Percentiles rank a stretch among this genome's conserved stretches.
Evolutionary conservation across 768 basidiomycete genomes (phyloP).

Genomic region (Sistotremastrum suecicum): DNA sequence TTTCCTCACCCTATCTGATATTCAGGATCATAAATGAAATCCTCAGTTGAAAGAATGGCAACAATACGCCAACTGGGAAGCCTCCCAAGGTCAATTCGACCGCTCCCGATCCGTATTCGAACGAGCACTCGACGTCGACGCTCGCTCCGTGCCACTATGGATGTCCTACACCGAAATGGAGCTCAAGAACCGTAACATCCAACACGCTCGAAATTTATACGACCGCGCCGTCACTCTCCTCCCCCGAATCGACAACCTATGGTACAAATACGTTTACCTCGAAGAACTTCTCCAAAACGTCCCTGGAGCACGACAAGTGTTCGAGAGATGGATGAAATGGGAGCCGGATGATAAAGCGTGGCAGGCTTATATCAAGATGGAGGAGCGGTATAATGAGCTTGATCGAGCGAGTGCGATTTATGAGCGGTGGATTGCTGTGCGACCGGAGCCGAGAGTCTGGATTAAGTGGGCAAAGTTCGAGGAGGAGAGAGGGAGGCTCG

Average conservation of each 20-base stretch:
- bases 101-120: slow-evolving; percentile 93
- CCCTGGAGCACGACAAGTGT: slow-evolving; percentile 91
- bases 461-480: slow-evolving; percentile 54
- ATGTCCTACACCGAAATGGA: slow-evolving; percentile 94
- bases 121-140: slow-evolving; percentile 91
- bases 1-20: not conserved
- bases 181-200: slow-evolving; percentile 92
- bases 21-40: slow-evolving; percentile 15
- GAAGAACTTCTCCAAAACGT: slow-evolving; percentile 96
- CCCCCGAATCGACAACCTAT: slow-evolving; percentile 90
- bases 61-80: slow-evolving; percentile 82
- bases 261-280: slow-evolving; percentile 99
- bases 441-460: slow-evolving; percentile 51
- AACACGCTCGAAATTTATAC: slow-evolving; percentile 92
- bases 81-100: slow-evolving; percentile 92
- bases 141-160: slow-evolving; percentile 85
- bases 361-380: slow-evolving; percentile 99
- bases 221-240: slow-evolving; percentile 95
- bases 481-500: slow-evolving; percentile 43
- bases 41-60: slow-evolving; percentile 54
- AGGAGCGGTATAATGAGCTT: slow-evolving; percentile 81
- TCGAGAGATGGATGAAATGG: slow-evolving; percentile 99
- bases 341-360: slow-evolving; percentile 99
- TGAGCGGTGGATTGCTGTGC: slow-evolving; percentile 72
- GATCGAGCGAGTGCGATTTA: slow-evolving; percentile 89